phyloP scores from a whole-genome alignment of 345 rosid genomes.

The Corymbia maculata region DNA sequence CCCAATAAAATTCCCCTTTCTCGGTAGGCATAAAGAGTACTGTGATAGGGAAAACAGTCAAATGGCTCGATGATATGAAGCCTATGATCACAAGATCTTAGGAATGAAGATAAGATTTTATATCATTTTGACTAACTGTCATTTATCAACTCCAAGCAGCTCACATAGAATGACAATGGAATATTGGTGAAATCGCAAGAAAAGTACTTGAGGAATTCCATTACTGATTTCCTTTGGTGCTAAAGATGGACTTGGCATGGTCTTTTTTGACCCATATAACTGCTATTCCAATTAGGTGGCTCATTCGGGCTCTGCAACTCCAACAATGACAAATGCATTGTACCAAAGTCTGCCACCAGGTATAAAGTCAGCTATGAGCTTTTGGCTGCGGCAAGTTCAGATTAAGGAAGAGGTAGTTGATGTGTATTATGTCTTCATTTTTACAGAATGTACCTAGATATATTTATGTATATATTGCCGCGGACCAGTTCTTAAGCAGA shows the following conservation, averaged over 20 bases:
- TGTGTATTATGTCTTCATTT: not conserved
- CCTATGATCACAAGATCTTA: not conserved
- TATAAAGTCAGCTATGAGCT: constrained; percentile 66
- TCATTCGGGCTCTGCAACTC: constrained; percentile 80
- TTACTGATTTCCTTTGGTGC: not conserved
- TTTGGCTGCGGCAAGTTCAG: constrained; percentile 53
- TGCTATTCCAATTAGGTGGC: constrained; percentile 45
- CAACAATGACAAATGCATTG: constrained; percentile 78
- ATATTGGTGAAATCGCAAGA: not conserved
- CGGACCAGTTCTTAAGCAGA: not conserved
- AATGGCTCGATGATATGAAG: not conserved
- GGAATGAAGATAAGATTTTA: not conserved
- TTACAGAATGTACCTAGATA: not conserved
- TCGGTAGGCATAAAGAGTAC: not conserved
- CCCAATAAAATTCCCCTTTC: not conserved
- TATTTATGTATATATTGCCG: not conserved
- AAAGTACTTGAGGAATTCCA: not conserved
- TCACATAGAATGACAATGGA: not conserved
- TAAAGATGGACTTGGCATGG: not conserved
- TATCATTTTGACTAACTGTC: not conserved
- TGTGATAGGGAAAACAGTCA: not conserved
- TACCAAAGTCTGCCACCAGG: constrained; percentile 92
- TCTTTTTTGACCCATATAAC: not conserved
- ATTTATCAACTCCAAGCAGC: not conserved
- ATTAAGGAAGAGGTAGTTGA: constrained; percentile 63